phyloP scores from a whole-genome alignment of 2,329 filamentous ascomycete species.

The Pyricularia pennisetigena region DNA sequence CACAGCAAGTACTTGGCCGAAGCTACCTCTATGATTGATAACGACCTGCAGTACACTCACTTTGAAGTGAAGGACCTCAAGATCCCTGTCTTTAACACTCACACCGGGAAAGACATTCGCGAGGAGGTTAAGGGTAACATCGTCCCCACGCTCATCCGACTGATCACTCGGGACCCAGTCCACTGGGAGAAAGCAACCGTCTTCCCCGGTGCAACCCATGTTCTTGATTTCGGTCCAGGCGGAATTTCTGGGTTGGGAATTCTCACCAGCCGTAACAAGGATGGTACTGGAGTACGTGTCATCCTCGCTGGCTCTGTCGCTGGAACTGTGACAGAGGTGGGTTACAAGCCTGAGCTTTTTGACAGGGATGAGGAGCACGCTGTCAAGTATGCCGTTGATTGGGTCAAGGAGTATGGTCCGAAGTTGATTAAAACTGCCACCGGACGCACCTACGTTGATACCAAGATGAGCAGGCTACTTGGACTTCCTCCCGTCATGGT shows the following conservation, averaged over 20 bases:
- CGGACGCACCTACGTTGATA: conserved; percentile 88
- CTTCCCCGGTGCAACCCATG: conserved; percentile 85
- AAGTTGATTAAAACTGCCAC: conserved; percentile 80
- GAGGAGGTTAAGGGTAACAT: conserved; percentile 63
- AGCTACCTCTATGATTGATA: conserved; percentile 72
- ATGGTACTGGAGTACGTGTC: conserved; percentile 92
- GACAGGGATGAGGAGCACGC: conserved; percentile 93
- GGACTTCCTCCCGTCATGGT: conserved; percentile 83
- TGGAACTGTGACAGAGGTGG: conserved; percentile 80
- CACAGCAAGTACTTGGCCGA: conserved; percentile 89
- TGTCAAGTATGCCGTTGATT: conserved; percentile 89
- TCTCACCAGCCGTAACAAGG: conserved; percentile 97
- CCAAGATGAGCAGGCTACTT: conserved; percentile 84
- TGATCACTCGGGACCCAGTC: conserved; percentile 91
- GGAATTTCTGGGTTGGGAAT: conserved; percentile 94
- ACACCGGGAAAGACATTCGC: conserved; percentile 77
- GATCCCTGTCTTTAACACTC: conserved; percentile 84
- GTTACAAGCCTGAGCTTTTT: conserved; percentile 96
- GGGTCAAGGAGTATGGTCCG: conserved; percentile 97
- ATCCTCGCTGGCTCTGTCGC: conserved; percentile 92
- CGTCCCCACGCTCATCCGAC: conserved; percentile 74
- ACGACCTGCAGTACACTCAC: conserved; percentile 74
- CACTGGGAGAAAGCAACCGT: conserved; percentile 94
- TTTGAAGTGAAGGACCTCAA: conserved; percentile 66
- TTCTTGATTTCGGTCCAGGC: conserved; percentile 92